Conservation (phyloP, 2,329 filamentous ascomycete species). For the Exophiala spinifera region DNA sequence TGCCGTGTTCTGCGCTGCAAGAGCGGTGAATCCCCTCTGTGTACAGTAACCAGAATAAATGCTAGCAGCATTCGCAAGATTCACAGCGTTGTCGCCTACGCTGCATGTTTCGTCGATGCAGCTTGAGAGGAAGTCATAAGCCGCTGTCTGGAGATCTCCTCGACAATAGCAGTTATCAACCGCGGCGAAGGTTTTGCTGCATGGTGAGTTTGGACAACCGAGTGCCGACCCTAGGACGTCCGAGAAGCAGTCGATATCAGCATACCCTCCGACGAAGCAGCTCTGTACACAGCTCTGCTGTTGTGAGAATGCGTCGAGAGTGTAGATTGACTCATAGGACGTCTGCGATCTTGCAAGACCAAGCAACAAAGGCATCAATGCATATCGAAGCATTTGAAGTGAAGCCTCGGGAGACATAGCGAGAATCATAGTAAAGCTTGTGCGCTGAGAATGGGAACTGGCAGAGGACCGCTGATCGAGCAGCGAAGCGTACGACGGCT, state of each 20-base stretch:
- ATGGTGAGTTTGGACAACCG: conserved; percentile 1
- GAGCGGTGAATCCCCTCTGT: not conserved
- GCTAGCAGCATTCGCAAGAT: conserved; percentile 4
- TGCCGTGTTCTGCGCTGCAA: not conserved
- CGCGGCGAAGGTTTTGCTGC: not conserved
- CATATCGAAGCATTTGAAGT: no score
- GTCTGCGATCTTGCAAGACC: no score
- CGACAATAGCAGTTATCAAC: conserved; percentile 7
- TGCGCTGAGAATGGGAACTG: no score
- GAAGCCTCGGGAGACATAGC: no score
- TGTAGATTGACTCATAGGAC: conserved; percentile 1
- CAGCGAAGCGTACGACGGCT: no score
- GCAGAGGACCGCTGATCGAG: no score
- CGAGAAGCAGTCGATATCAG: not conserved
- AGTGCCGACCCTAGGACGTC: conserved; percentile 1
- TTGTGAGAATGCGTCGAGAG: conserved; percentile 2
- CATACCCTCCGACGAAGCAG: not conserved
- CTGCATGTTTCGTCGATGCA: conserved; percentile 3
- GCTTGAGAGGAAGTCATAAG: not conserved
- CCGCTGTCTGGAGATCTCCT: not conserved
- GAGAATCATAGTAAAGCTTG: no score
- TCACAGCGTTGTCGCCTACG: not conserved
- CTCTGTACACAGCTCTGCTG: conserved; percentile 5
- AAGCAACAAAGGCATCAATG: no score
- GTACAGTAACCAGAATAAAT: conserved; percentile 4